Percentiles rank a stretch among this genome's conserved stretches.
phyloP scores from a whole-genome alignment of 768 basidiomycete genomes.

The Rhodotorula toruloides region DNA sequence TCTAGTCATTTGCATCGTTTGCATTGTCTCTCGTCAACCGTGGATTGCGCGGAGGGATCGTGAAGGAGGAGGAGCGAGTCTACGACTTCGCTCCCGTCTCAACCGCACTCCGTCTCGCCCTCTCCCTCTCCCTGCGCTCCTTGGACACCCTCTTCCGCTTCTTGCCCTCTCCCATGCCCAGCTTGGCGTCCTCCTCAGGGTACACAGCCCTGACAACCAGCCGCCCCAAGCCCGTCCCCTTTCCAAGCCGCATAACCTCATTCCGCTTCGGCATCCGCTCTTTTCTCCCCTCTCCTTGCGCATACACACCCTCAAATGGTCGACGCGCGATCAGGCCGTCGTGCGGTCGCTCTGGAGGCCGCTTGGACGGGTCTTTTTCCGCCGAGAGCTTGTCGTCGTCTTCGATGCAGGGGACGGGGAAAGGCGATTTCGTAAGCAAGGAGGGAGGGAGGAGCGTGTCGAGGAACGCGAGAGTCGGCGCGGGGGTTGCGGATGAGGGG shows the following conservation, averaged over 20 bases:
- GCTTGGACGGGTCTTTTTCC: neutral
- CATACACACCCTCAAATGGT: neutral
- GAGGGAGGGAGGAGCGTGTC: conserved; percentile 19
- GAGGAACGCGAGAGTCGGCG: conserved; percentile 37
- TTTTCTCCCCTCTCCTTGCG: neutral
- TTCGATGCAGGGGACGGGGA: neutral
- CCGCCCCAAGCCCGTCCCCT: neutral
- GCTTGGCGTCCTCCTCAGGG: neutral
- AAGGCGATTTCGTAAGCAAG: conserved; percentile 12
- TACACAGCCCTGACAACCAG: neutral
- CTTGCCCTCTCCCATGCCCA: neutral
- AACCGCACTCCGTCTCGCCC: too few relatives aligned
- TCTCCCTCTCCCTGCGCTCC: conserved; percentile 20
- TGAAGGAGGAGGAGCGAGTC: too few relatives aligned
- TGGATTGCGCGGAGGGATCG: too few relatives aligned
- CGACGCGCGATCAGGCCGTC: conserved; percentile 1
- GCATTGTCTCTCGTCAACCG: too few relatives aligned
- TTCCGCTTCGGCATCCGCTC: neutral
- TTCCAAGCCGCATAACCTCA: neutral
- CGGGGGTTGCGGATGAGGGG: conserved; percentile 12
- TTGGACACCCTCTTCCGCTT: conserved; percentile 4
- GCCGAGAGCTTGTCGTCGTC: too few relatives aligned
- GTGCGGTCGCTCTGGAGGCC: neutral
- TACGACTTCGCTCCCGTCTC: too few relatives aligned
- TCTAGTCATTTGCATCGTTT: too few relatives aligned